Conservation (phyloP, 139 green algal genomes). For the Nannochloris sp. region DNA sequence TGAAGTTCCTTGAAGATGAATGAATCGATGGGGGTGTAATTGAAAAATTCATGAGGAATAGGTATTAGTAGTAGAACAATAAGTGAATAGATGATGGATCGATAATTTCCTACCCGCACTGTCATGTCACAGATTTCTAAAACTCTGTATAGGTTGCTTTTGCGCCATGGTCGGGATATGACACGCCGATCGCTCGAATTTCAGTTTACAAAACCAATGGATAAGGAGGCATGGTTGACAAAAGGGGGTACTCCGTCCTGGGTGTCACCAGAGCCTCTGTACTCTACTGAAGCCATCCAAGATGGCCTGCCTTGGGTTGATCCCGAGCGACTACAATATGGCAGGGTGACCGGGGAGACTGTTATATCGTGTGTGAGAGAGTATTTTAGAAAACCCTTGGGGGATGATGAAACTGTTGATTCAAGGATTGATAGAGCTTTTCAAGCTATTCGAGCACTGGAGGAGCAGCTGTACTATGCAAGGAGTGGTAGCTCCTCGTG, state of each 20-base stretch:
- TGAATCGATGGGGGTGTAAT: no score
- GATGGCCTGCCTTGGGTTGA: conserved; percentile 15
- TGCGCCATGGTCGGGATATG: neutral
- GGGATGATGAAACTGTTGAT: neutral
- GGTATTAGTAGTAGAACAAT: no score
- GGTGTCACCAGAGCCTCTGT: neutral
- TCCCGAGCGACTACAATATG: neutral
- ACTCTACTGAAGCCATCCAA: neutral
- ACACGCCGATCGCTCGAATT: neutral
- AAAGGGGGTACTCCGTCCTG: neutral
- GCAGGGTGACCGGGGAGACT: conserved; percentile 1
- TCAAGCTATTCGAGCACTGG: conserved; percentile 16
- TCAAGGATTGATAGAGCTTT: conserved; percentile 8
- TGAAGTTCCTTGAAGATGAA: no score
- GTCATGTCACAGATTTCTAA: neutral
- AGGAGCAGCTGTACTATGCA: conserved; percentile 23
- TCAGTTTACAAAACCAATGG: conserved; percentile 2
- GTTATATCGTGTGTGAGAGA: conserved; percentile 2
- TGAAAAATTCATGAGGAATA: no score
- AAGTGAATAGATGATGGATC: no score
- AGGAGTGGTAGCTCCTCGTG: conserved; percentile 6
- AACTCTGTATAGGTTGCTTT: neutral
- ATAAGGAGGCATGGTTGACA: neutral
- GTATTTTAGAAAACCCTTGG: conserved; percentile 9
- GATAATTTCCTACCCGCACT: neutral